phyloP scores from a whole-genome alignment of 2,329 filamentous ascomycete genomes.

The Colletotrichum tamarilloi region DNA sequence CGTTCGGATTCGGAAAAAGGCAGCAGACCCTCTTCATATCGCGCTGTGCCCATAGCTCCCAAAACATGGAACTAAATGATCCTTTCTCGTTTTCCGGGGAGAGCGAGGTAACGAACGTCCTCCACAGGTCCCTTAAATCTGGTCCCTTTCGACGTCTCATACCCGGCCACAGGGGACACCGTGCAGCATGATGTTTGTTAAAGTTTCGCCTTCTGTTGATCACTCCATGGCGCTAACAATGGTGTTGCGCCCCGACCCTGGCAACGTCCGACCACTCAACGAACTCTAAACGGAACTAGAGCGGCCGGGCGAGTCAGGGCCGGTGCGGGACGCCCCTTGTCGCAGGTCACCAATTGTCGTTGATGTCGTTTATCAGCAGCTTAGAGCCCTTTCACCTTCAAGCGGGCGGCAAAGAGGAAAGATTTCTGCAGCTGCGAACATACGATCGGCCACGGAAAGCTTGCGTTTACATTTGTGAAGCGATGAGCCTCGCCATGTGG shows the following conservation, averaged over 20 bases:
- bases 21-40: not conserved
- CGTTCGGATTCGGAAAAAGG: not conserved
- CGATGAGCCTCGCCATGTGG: slow-evolving; percentile 17
- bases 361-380: slow-evolving; percentile 17
- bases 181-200: not conserved
- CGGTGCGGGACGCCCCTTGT: not conserved
- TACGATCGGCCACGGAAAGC: not conserved
- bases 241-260: slow-evolving; percentile 12
- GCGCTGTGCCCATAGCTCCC: not conserved
- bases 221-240: not conserved
- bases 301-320: slow-evolving; percentile 23
- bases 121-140: not conserved
- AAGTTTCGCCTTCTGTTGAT: slow-evolving; percentile 1
- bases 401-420: not conserved
- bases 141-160: not conserved
- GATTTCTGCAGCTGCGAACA: not conserved
- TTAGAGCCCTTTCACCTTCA: not conserved
- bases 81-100: not conserved
- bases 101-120: not conserved
- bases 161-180: not conserved
- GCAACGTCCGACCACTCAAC: slow-evolving; percentile 12
- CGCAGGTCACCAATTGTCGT: not conserved
- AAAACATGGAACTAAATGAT: not conserved
- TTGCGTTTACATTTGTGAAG: not conserved
- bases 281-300: slow-evolving; percentile 21